Evolutionary conservation across 805 yeast species (phyloP).

Genomic region (Ogataea pignaliae): DNA sequence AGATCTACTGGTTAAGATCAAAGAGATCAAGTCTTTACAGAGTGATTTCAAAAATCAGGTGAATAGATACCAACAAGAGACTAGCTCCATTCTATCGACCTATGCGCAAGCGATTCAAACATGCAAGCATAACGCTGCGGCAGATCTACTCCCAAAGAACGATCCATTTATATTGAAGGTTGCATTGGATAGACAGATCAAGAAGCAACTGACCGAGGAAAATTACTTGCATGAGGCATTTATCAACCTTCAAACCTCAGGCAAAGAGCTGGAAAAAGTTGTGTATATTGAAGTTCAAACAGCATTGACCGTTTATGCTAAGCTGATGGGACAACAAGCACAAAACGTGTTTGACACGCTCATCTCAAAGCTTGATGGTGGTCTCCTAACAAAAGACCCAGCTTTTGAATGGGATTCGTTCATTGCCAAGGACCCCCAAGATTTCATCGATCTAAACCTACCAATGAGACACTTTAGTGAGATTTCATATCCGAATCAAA

Average conservation of each 20-base stretch:
- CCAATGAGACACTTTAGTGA: slow-evolving; percentile 61
- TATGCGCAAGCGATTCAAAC: slow-evolving; percentile 62
- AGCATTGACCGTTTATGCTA: slow-evolving; percentile 69
- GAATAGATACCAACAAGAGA: slow-evolving; percentile 60
- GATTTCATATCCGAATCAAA: slow-evolving; percentile 61
- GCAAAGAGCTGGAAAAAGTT: slow-evolving; percentile 82
- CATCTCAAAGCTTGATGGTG: slow-evolving; percentile 60
- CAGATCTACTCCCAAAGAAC: slow-evolving; percentile 44
- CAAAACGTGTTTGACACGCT: slow-evolving; percentile 63
- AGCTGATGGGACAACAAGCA: slow-evolving; percentile 66
- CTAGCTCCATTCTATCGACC: slow-evolving; percentile 50
- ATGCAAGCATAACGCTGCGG: slow-evolving; percentile 42
- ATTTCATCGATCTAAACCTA: slow-evolving; percentile 59
- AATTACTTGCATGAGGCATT: slow-evolving; percentile 85
- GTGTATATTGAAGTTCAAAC: slow-evolving; percentile 84
- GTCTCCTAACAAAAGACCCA: slow-evolving; percentile 73
- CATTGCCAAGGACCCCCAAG: slow-evolving; percentile 56
- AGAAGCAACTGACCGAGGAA: slow-evolving; percentile 76
- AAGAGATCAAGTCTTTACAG: slow-evolving; percentile 77
- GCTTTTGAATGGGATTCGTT: slow-evolving; percentile 87
- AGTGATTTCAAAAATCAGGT: slow-evolving; percentile 82
- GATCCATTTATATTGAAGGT: slow-evolving; percentile 83
- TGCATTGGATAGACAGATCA: slow-evolving; percentile 70
- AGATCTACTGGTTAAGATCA: slow-evolving; percentile 78
- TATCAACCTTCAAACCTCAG: slow-evolving; percentile 80